Evolutionary conservation across 768 basidiomycete species (phyloP).

Genomic region (Suillus americanus): DNA sequence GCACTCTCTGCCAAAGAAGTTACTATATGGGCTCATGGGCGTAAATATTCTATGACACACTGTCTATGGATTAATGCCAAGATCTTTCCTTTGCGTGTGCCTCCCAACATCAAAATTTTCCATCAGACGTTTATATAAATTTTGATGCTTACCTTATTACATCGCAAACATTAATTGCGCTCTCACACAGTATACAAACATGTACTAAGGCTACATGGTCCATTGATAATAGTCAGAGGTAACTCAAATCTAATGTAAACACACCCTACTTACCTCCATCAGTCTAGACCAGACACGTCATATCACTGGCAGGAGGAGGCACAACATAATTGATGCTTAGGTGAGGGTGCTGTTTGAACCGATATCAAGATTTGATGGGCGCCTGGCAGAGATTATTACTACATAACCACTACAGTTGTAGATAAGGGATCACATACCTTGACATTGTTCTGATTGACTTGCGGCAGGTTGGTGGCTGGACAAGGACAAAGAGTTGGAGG

Average conservation of each 20-base stretch:
- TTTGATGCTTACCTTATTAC: background rate
- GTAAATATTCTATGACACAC: background rate
- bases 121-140: background rate
- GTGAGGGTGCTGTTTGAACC: no score
- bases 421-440: no score
- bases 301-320: background rate
- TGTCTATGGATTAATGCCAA: conserved; percentile 2
- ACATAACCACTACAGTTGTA: no score
- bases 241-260: background rate
- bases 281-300: background rate
- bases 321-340: background rate
- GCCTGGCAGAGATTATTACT: no score
- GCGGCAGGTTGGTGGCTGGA: no score
- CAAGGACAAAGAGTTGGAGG: no score
- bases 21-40: background rate
- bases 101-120: no score
- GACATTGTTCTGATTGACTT: no score
- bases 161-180: no score
- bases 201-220: background rate
- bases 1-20: background rate
- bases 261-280: background rate
- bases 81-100: conserved; percentile 2
- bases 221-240: no score
- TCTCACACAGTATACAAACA: background rate
- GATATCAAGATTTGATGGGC: no score